Percentiles rank a stretch among this genome's conserved stretches.
These are phyloP conservation scores for Hirschfeldia incana DNA, from an alignment of 345 rosid genomes.

Conservation along the genomic window DNA sequence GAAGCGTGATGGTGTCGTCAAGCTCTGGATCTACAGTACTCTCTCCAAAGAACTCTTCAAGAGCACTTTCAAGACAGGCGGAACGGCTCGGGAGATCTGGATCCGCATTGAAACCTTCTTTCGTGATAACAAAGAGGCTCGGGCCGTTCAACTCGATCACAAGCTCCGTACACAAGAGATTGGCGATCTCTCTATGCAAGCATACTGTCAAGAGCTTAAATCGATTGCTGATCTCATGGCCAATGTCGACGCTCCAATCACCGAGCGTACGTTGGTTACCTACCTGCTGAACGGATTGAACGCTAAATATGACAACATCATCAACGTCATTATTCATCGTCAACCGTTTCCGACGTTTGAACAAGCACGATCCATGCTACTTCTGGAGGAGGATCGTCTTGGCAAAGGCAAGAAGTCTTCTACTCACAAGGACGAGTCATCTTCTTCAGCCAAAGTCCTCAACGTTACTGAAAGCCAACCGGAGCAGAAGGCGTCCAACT, in stretches of 20 bases:
- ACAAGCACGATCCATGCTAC: too few relatives aligned
- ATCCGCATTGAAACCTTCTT: not conserved
- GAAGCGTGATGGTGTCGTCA: too few relatives aligned
- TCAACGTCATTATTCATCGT: too few relatives aligned
- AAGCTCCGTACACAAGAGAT: not conserved
- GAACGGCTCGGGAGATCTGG: not conserved
- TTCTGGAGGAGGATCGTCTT: not conserved
- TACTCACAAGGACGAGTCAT: not conserved
- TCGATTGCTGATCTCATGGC: not conserved
- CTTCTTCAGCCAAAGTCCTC: not conserved
- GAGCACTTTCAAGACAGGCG: not conserved
- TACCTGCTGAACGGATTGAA: too few relatives aligned
- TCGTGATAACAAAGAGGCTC: not conserved
- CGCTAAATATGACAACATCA: too few relatives aligned
- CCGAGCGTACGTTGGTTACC: not conserved
- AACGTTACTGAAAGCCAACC: not conserved
- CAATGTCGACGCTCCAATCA: not conserved
- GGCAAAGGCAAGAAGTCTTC: not conserved
- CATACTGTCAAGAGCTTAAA: too few relatives aligned
- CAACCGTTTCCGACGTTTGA: too few relatives aligned
- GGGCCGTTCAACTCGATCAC: not conserved
- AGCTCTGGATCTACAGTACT: not conserved
- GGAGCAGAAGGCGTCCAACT: not conserved
- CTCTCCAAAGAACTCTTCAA: not conserved
- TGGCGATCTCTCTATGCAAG: not conserved